A percentile compares a stretch with the other conserved stretches of the same genome.
Conservation (phyloP, 495 filamentous ascomycete species). For the Pseudomonodictys pantanalensis region DNA sequence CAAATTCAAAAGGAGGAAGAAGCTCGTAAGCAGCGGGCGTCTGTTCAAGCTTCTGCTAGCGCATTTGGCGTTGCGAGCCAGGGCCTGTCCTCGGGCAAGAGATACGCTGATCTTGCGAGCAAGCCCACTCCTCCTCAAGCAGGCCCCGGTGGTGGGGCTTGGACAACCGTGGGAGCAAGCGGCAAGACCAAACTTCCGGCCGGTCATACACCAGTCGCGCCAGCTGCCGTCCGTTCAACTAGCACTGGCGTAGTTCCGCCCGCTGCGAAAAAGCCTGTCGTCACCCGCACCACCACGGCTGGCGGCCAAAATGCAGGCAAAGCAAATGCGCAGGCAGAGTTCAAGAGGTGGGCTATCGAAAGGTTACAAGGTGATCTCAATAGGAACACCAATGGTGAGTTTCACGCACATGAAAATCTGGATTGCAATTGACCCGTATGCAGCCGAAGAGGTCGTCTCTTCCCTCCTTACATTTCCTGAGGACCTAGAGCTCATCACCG, state of each 20-base stretch:
- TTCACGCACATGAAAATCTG: not conserved
- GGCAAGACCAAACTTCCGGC: slow-evolving; percentile 79
- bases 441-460: slow-evolving; percentile 74
- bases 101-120: slow-evolving; percentile 92
- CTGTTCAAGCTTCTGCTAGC: slow-evolving; percentile 55
- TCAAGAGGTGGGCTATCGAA: slow-evolving; percentile 84
- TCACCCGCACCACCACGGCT: slow-evolving; percentile 42
- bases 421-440: not conserved
- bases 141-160: slow-evolving; percentile 57
- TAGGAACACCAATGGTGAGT: slow-evolving; percentile 58
- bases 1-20: slow-evolving; percentile 98
- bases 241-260: slow-evolving; percentile 41
- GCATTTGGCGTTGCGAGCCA: slow-evolving; percentile 43
- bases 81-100: slow-evolving; percentile 64
- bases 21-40: slow-evolving; percentile 67
- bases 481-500: slow-evolving; percentile 77
- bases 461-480: slow-evolving; percentile 70
- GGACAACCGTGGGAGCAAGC: slow-evolving; percentile 94
- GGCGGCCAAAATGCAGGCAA: slow-evolving; percentile 44
- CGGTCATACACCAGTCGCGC: slow-evolving; percentile 46
- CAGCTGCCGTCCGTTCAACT: slow-evolving; percentile 54
- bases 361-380: slow-evolving; percentile 64
- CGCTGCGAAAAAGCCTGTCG: slow-evolving; percentile 45
- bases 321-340: slow-evolving; percentile 73
- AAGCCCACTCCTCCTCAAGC: slow-evolving; percentile 55